Evolutionary conservation across 306 rosid species (phyloP).

Genomic region (Quercus parvula): DNA sequence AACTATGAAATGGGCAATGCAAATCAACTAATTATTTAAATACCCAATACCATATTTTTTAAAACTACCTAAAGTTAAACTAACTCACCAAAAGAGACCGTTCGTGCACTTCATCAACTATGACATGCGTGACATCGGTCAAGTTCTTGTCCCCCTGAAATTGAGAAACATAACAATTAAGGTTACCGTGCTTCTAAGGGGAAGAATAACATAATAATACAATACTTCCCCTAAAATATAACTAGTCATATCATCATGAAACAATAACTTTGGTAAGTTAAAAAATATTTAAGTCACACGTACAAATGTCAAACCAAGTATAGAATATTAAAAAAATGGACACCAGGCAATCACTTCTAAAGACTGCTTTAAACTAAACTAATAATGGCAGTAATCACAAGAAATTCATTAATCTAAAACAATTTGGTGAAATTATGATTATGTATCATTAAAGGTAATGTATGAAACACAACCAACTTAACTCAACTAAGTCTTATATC

Average conservation of each 20-base stretch:
- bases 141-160: slow-evolving; percentile 77
- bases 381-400: neutral
- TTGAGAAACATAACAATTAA: slow-evolving; percentile 7
- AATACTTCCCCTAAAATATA: neutral
- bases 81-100: slow-evolving; percentile 85
- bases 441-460: neutral
- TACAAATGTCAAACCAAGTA: too few relatives aligned
- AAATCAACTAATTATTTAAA: slow-evolving; percentile 3
- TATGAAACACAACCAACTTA: neutral
- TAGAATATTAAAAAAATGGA: neutral
- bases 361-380: neutral
- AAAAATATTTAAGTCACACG: neutral
- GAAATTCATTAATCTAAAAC: neutral
- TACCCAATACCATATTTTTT: neutral
- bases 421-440: neutral
- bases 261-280: neutral
- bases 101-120: slow-evolving; percentile 98
- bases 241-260: neutral
- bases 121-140: slow-evolving; percentile 75
- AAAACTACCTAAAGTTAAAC: slow-evolving; percentile 16
- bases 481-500: neutral
- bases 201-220: neutral
- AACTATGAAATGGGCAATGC: slow-evolving; percentile 14
- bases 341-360: neutral
- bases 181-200: neutral